Evolutionary conservation across 257 asterid species (phyloP), one percentile per base, ranked within the genome.

Genomic region (Agastache rugosa): DNA sequence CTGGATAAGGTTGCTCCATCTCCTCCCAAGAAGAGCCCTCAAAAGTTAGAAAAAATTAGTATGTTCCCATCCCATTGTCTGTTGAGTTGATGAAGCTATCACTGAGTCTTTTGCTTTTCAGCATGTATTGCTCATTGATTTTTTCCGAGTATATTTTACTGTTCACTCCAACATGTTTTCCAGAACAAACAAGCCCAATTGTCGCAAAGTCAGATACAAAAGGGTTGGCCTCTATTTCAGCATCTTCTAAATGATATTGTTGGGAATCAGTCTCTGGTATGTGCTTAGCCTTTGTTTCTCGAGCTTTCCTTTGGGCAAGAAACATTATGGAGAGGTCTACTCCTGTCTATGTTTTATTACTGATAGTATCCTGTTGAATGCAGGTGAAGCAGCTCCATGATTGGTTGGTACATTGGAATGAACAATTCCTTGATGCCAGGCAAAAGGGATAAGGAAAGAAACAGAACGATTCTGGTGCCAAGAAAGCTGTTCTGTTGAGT

Each of bases 371-470:
- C 20, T 63, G 77, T 69, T 73, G 69, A 64, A 69, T 85, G 82
- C 87, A 95, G 99, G 97, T 95, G 82, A 93, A 90, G 76, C 99
- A 95, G 83, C 93, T 95, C 80, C 98, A 90, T 78, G 97, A 90
- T 82, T 95, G 99, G 99, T 88, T 95, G 63, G 78, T 56, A 73
- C 60, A 79, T 56, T 95, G 99, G 99, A 76, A 92, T 75, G 93
- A 82, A 20, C 91, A 86, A 48, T 90, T 92, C 80, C 89, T 92
- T 60, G 86, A 85, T 71, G 48, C 83, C 34, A 89, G 85, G 75
- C 83, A 82, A 64, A 87, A 90, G 61, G 93, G 83, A 56, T 90
- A 90, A 76, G 96, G 96, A 59, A 90, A 84, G 87, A 92, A 92
- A 78, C 99, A 82, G 86, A 88, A 72, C 39, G 99, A 94, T 77